These are phyloP conservation scores for Przewalskia tangutica DNA, from an alignment of 257 asterid genomes.

Conservation along the genomic window DNA sequence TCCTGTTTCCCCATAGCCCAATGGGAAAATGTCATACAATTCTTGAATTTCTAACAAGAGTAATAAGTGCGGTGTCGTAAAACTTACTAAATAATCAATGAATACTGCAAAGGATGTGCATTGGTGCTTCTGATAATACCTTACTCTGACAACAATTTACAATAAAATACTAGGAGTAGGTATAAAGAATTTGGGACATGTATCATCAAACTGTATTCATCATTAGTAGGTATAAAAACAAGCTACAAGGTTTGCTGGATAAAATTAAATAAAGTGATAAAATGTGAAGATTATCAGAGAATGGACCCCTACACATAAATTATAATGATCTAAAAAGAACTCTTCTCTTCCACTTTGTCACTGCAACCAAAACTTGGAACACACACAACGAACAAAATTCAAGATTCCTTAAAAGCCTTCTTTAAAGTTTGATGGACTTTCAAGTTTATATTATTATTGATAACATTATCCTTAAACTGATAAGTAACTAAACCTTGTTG, in stretches of 20 bases:
- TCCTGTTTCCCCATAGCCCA: not conserved
- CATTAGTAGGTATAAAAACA: not conserved
- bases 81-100: not conserved
- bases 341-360: constrained; percentile 11
- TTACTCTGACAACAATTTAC: not conserved
- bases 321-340: constrained; percentile 9
- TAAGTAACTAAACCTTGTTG: not conserved
- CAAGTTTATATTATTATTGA: not conserved
- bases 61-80: not conserved
- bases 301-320: constrained; percentile 18
- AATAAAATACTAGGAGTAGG: too few relatives aligned
- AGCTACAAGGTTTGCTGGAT: constrained; percentile 4
- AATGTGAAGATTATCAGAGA: constrained; percentile 12
- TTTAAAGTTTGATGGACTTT: not conserved
- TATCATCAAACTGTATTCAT: not conserved
- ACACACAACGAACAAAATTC: constrained; percentile 14
- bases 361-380: constrained; percentile 27
- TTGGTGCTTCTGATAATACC: not conserved
- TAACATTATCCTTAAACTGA: not conserved
- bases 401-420: constrained; percentile 12
- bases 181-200: not conserved
- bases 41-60: not conserved
- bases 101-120: not conserved
- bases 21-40: not conserved
- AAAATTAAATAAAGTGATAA: not conserved